Evolutionary conservation across 805 yeast genomes (phyloP).

Genomic region (Lachancea nothofagi): DNA sequence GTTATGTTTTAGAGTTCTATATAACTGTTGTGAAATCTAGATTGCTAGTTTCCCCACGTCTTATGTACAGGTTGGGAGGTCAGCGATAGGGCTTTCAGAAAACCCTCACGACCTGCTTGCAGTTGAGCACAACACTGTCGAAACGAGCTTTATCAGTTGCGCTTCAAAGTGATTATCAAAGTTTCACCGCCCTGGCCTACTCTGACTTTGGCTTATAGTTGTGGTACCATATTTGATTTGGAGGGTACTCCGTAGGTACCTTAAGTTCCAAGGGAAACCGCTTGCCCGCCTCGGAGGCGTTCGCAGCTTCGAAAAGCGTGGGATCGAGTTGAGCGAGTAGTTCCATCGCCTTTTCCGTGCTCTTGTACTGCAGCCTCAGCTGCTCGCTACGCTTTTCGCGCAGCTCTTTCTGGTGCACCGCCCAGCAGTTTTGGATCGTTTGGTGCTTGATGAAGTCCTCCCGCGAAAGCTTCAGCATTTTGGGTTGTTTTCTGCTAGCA

Average conservation of each 20-base stretch:
- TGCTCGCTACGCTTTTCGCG: conserved; percentile 38
- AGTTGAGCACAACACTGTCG: too few species aligned
- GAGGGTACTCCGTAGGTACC: conserved; percentile 86
- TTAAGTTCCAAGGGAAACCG: conserved; percentile 80
- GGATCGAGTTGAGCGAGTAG: conserved; percentile 51
- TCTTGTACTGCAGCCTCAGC: conserved; percentile 55
- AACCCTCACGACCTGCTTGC: too few species aligned
- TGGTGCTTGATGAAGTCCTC: conserved; percentile 86
- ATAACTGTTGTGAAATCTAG: too few species aligned
- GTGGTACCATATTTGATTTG: conserved; percentile 72
- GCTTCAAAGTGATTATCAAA: too few species aligned
- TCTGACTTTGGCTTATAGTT: conserved; percentile 27
- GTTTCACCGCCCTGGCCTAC: neutral
- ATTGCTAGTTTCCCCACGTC: too few species aligned
- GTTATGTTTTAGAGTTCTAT: too few species aligned
- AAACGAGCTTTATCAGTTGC: too few species aligned
- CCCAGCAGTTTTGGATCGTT: conserved; percentile 81
- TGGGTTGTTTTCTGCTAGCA: conserved; percentile 85
- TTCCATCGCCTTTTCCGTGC: conserved; percentile 67
- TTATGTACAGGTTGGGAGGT: too few species aligned
- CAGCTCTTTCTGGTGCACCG: conserved; percentile 49
- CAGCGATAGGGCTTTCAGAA: too few species aligned
- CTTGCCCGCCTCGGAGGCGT: conserved; percentile 45
- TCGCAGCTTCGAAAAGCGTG: conserved; percentile 58
- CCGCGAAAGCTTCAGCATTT: conserved; percentile 54